Percentiles rank a stretch among this genome's conserved stretches.
Conservation (phyloP, 805 yeast genomes). For the Kodamaea jinghongensis region DNA sequence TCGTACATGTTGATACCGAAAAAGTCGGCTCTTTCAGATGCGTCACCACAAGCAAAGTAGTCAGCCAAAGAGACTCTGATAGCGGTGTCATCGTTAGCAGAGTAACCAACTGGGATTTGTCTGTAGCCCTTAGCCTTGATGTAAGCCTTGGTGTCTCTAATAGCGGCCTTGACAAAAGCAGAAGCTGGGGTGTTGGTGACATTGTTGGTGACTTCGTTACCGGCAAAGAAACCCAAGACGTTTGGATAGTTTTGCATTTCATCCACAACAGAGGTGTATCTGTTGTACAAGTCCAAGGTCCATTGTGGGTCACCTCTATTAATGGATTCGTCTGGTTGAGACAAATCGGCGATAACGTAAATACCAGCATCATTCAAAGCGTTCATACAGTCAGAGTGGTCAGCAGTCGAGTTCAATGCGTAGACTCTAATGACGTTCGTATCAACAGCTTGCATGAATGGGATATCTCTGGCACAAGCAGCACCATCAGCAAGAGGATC, state of each 20-base stretch:
- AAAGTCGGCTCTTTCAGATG: constrained; percentile 66
- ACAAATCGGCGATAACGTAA: constrained; percentile 85
- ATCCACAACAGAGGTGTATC: constrained; percentile 72
- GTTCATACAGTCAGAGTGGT: constrained; percentile 69
- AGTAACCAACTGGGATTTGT: constrained; percentile 75
- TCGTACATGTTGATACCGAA: constrained; percentile 88
- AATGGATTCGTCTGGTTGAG: constrained; percentile 65
- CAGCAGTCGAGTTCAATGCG: constrained; percentile 61
- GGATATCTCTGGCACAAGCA: constrained; percentile 70
- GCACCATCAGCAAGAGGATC: constrained; percentile 69
- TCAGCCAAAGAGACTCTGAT: constrained; percentile 70
- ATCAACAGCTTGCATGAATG: constrained; percentile 57
- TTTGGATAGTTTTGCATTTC: constrained; percentile 66
- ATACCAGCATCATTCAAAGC: constrained; percentile 78
- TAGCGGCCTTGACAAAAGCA: constrained; percentile 79
- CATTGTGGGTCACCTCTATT: constrained; percentile 62
- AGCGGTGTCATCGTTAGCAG: constrained; percentile 70
- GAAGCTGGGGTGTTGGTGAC: constrained; percentile 67
- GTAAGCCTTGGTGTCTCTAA: constrained; percentile 73
- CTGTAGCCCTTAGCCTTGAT: constrained; percentile 60
- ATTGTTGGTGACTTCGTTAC: constrained; percentile 79
- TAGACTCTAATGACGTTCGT: constrained; percentile 77
- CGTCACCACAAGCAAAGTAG: constrained; percentile 73
- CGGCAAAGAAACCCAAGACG: constrained; percentile 79
- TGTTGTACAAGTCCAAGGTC: constrained; percentile 57